A percentile compares a stretch with the other conserved stretches of the same genome.
phyloP scores from a whole-genome alignment of 202 grass and related monocot species.

The Schoenoplectus tabernaemontani region DNA sequence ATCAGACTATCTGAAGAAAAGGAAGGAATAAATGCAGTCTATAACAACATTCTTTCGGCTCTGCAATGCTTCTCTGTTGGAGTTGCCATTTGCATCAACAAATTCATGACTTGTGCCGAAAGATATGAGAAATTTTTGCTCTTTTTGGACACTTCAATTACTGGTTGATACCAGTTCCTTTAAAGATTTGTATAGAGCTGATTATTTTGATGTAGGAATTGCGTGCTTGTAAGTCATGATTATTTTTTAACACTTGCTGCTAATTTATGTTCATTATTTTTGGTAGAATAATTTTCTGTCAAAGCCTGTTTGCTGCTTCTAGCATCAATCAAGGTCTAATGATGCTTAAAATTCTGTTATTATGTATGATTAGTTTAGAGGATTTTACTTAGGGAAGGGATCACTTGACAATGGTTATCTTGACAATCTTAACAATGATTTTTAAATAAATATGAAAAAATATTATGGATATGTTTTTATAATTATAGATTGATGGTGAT shows the following conservation, averaged over 20 bases:
- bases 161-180: not conserved
- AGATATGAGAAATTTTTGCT: not conserved
- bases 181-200: not conserved
- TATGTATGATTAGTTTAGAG: no score
- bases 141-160: not conserved
- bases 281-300: not conserved
- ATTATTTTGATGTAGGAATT: not conserved
- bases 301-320: not conserved
- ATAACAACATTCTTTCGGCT: slow-evolving; percentile 24
- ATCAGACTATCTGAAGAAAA: slow-evolving; percentile 22
- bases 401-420: no score
- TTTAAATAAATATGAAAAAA: no score
- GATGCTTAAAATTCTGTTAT: no score
- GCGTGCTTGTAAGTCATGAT: not conserved
- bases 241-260: not conserved
- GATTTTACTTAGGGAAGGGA: no score
- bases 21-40: slow-evolving; percentile 18
- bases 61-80: slow-evolving; percentile 32
- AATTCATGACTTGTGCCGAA: slow-evolving; percentile 13
- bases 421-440: no score
- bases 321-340: not conserved
- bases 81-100: slow-evolving; percentile 31
- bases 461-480: no score
- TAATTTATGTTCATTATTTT: not conserved
- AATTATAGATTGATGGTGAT: no score